Evolutionary conservation across 1,139 yeast species (phyloP), one percentile per base, ranked within the genome.

Genomic region (Eremothecium cymbalariae): DNA sequence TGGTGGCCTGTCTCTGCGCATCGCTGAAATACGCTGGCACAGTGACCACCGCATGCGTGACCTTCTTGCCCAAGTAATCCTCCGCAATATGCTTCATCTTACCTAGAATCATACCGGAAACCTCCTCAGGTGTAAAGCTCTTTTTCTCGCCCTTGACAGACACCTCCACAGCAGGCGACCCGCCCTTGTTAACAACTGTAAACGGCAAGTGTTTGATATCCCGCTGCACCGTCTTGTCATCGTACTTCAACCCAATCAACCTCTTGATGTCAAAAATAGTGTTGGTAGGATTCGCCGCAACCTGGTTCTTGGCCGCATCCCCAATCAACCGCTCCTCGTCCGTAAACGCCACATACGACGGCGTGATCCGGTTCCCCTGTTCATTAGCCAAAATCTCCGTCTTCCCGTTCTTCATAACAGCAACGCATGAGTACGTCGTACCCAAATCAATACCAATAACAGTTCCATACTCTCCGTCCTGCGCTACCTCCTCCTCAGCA

Each of bases 361-460:
- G 96, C 59, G 96, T 86, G 63, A 84, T 93, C 74, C 96, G 84
- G 88, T 85, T 85, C 79, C 96, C 96, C 76, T 86, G 95, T 70
- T 86, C 96, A 74, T 86, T 86, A 68, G 95, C 95, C 68, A 86
- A 84, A 66, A 86, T 86, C 68, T 85, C 95, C 40, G 86, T 95
- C 56, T 84, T 78, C 47, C 94, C 95, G 43, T 78, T 73, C 62
- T 81, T 80, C 94, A 85, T 83, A 56, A 68, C 88, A 66, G 95
- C 95, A 59, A 85, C 95, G 79, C 95, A 84, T 51, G 95, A 84
- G 81, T 84, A 82, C 58, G 94, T 82, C 58, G 95, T 84, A 75
- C 95, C 95, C 73, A 85, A 73, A 63, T 74, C 80, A 45, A 74
- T 74, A 64, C 80, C 80, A 47, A 74, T 74, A 28, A 80, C 90